phyloP scores from a whole-genome alignment of 768 basidiomycete species.

The Omphalotus guepiniiformis region DNA sequence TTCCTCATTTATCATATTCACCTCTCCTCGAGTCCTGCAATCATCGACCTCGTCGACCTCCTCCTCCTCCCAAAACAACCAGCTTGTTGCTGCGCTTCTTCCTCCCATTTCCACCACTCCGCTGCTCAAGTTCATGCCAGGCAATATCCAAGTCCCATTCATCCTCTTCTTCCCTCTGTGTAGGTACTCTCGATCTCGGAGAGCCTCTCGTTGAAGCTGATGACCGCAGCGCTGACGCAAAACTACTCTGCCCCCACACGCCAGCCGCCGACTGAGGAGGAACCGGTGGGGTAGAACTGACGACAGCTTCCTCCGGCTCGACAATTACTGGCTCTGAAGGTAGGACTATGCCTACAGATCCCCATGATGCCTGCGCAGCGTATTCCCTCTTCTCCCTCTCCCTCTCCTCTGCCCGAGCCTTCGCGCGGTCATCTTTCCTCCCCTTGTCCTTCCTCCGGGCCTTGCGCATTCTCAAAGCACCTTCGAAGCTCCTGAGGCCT shows the following conservation, averaged over 20 bases:
- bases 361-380: conserved; percentile 11
- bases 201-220: conserved; percentile 16
- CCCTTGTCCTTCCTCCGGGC: conserved; percentile 76
- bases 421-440: conserved; percentile 84
- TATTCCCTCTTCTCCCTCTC: conserved; percentile 49
- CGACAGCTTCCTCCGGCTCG: conserved; percentile 19
- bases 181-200: conserved; percentile 17
- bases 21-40: too few relatives aligned
- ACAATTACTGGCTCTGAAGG: background rate
- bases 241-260: conserved; percentile 78
- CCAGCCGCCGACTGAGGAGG: conserved; percentile 32
- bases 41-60: conserved; percentile 37
- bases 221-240: conserved; percentile 63
- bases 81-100: conserved; percentile 60
- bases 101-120: conserved; percentile 39
- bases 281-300: conserved; percentile 18
- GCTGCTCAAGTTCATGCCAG: conserved; percentile 77
- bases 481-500: conserved; percentile 79
- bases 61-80: conserved; percentile 69
- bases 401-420: conserved; percentile 68
- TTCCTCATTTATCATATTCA: too few relatives aligned
- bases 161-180: conserved; percentile 40
- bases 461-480: conserved; percentile 71
- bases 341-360: background rate
- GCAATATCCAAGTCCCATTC: conserved; percentile 78